Conservation (phyloP, 352 stramenopile genomes). For the Phytopythium boreale region DNA sequence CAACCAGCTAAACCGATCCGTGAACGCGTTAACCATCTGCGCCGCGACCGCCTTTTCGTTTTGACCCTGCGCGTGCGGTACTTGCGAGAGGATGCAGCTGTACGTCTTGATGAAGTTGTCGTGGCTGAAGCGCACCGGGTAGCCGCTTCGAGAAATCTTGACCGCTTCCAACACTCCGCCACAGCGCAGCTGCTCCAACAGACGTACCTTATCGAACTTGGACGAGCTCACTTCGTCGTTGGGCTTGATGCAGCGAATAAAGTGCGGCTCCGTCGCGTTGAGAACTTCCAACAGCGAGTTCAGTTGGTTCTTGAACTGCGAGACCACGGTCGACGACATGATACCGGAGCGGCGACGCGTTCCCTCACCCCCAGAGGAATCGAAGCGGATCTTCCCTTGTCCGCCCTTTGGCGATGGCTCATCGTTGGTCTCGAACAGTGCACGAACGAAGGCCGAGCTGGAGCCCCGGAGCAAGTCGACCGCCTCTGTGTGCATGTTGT, state of each 20-base stretch:
- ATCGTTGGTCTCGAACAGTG: slow-evolving; percentile 57
- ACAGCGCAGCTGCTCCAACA: slow-evolving; percentile 84
- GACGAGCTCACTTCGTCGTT: slow-evolving; percentile 68
- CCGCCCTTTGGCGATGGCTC: slow-evolving; percentile 15
- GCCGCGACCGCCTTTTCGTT: slow-evolving; percentile 47
- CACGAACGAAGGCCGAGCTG: slow-evolving; percentile 56
- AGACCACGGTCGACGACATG: slow-evolving; percentile 79
- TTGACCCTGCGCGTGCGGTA: slow-evolving; percentile 34
- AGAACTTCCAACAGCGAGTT: slow-evolving; percentile 91
- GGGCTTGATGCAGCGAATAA: slow-evolving; percentile 90
- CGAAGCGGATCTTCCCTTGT: slow-evolving; percentile 3
- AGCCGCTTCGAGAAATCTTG: slow-evolving; percentile 86
- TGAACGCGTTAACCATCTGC: slow-evolving; percentile 45
- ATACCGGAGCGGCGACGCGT: slow-evolving; percentile 61
- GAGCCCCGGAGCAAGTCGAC: slow-evolving; percentile 72
- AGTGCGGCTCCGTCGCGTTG: slow-evolving; percentile 92
- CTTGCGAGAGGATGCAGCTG: slow-evolving; percentile 56
- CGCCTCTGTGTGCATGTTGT: slow-evolving; percentile 83
- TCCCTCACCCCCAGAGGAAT: slow-evolving; percentile 9
- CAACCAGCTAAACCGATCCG: slow-evolving; percentile 27
- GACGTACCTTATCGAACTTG: slow-evolving; percentile 58
- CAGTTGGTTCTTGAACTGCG: slow-evolving; percentile 95
- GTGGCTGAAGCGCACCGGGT: slow-evolving; percentile 95
- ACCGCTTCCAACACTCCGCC: slow-evolving; percentile 87
- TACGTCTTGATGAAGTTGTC: slow-evolving; percentile 89